Evolutionary conservation across 495 filamentous ascomycete genomes (phyloP), one percentile per base, ranked within the genome.

Genomic region (Lasiosphaeria ovina): DNA sequence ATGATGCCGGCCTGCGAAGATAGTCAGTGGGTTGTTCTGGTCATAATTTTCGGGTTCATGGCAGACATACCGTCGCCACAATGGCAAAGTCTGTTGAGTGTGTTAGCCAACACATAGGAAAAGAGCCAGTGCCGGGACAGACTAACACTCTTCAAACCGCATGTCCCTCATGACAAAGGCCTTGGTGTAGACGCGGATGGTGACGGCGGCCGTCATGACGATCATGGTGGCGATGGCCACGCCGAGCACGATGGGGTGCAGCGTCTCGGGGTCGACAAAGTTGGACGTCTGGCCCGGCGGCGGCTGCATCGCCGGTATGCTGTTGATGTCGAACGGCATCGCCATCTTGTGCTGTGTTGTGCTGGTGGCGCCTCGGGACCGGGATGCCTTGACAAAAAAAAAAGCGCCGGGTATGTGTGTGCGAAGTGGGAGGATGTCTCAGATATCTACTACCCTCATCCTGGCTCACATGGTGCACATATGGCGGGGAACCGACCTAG

Each of bases 231-330:
- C 51, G 9, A 70, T 57, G 7, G 49, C 67, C 32, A 66, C 60
- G 9, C 50, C 60, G 16, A 70, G 52, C 2, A 67, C 60, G 3
- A 55, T 10, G 17, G 55, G 53, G 44, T 68, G 63, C 55, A 68
- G 32, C 4, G 58, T 58, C 35, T 59, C 58, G 3, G 68, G 68
- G 48, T 68, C 35, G 44, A 54, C 60, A 51, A 69, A 69, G 45
- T 70, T 66, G 12, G 63, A 36, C 14, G 17, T 35, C 10, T 48
- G 36, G 12, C 68, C 68, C 14, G 61, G 56, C n/a, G 68, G 68
- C 10, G 68, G 68, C n/a, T 35, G 6, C 66, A 70, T 66, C 35
- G 63, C 62, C 59, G 70, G 50, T 50, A 67, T 58, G 59, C 58
- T 32, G 14, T 52, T 4, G 52, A 67, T 47, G 11, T 47, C 44